phyloP scores from a whole-genome alignment of 257 asterid genomes.

The Fraxinus excelsior region DNA sequence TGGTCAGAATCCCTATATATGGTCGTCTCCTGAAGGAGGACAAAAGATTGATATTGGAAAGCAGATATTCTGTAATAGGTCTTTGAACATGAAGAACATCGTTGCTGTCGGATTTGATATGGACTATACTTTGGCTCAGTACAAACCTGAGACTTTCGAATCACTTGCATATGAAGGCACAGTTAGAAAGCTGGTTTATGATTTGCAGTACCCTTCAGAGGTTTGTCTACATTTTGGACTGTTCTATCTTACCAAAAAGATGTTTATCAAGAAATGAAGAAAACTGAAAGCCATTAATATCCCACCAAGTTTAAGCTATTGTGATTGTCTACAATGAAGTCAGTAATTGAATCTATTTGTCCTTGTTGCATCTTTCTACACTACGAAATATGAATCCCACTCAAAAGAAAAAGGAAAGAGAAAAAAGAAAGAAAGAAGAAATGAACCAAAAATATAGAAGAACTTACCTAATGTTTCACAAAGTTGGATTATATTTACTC shows the following conservation, averaged over 20 bases:
- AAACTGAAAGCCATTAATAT: conserved; percentile 24
- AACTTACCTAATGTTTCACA: neutral
- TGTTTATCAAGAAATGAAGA: conserved; percentile 13
- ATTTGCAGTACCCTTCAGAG: conserved; percentile 89
- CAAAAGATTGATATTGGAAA: conserved; percentile 10
- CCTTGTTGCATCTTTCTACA: neutral
- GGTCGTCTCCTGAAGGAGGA: conserved; percentile 90
- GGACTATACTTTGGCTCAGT: conserved; percentile 97
- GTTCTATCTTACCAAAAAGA: conserved; percentile 11
- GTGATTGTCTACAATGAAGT: conserved; percentile 6
- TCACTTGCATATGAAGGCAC: conserved; percentile 34
- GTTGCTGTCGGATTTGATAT: conserved; percentile 97
- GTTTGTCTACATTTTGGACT: conserved; percentile 38
- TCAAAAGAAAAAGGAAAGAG: neutral
- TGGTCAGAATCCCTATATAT: conserved; percentile 50
- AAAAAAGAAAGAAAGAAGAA: neutral
- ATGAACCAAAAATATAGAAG: neutral
- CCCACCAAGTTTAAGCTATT: conserved; percentile 4
- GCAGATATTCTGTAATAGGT: conserved; percentile 57
- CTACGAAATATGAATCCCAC: neutral
- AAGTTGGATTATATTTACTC: neutral
- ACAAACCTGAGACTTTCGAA: conserved; percentile 94
- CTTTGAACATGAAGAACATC: conserved; percentile 84
- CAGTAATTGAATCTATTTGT: neutral
- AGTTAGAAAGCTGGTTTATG: conserved; percentile 78